phyloP scores from a whole-genome alignment of 768 basidiomycete species.

The Lactifluus subvellereus region DNA sequence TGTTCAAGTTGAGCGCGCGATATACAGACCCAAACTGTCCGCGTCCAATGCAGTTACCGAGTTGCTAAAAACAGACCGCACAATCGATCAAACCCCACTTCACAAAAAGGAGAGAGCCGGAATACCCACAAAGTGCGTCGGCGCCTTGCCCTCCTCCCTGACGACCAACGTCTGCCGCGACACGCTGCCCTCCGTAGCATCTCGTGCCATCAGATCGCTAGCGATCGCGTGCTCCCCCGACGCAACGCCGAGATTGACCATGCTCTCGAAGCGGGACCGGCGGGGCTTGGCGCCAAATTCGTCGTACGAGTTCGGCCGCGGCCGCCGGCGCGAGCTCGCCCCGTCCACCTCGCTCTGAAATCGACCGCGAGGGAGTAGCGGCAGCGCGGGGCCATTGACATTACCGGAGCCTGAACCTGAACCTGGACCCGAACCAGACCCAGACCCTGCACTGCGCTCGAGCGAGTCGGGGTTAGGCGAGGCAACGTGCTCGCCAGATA shows the following conservation, averaged over 20 bases:
- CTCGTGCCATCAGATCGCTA: conserved; percentile 59
- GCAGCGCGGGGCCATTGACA: conserved; percentile 28
- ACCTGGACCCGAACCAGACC: neutral
- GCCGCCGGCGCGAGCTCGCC: conserved; percentile 43
- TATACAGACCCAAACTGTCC: conserved; percentile 98
- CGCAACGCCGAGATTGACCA: conserved; percentile 54
- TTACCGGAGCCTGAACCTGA: neutral
- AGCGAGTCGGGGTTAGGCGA: conserved; percentile 32
- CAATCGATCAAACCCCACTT: neutral
- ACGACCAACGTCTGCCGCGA: conserved; percentile 68
- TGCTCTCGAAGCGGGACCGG: conserved; percentile 66
- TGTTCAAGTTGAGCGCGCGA: conserved; percentile 87
- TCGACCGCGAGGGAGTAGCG: conserved; percentile 47
- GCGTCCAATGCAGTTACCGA: conserved; percentile 94
- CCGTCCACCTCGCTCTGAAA: conserved; percentile 74
- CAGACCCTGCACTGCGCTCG: neutral
- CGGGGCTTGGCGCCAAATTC: conserved; percentile 51
- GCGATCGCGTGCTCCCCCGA: conserved; percentile 46
- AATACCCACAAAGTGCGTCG: conserved; percentile 70
- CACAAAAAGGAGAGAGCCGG: too few species aligned
- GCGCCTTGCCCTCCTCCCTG: conserved; percentile 72
- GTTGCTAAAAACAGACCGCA: conserved; percentile 56
- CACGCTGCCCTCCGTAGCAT: conserved; percentile 58
- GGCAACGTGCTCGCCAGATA: conserved; percentile 46
- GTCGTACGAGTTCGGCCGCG: conserved; percentile 63